These are phyloP conservation scores for Globisporangium lucens DNA, from an alignment of 352 stramenopile genomes.

Conservation along the genomic window DNA sequence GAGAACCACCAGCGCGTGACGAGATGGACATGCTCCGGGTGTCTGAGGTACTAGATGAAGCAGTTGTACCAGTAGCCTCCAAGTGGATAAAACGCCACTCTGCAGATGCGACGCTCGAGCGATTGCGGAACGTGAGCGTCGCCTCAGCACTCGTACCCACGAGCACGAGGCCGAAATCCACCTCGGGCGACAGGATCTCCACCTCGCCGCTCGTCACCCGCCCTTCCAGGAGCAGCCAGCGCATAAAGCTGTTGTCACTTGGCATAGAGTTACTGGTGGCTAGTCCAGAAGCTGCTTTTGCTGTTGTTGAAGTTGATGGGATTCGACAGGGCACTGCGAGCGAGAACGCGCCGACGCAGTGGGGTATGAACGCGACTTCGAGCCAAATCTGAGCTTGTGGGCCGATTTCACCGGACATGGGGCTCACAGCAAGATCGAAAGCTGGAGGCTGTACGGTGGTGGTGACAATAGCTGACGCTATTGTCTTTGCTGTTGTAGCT, in stretches of 20 bases:
- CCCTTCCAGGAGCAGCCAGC: slow-evolving; percentile 56
- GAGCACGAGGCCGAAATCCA: slow-evolving; percentile 77
- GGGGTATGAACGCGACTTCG: slow-evolving; percentile 38
- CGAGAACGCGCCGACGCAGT: slow-evolving; percentile 40
- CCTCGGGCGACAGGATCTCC: slow-evolving; percentile 40
- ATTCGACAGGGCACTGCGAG: slow-evolving; percentile 43
- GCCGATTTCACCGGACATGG: slow-evolving; percentile 24
- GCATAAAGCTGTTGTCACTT: slow-evolving; percentile 27
- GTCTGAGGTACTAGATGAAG: not conserved
- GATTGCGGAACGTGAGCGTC: slow-evolving; percentile 32
- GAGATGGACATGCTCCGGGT: not conserved
- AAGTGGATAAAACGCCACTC: slow-evolving; percentile 52
- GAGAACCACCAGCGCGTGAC: not conserved
- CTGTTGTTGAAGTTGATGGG: not conserved
- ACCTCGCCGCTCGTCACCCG: slow-evolving; percentile 37
- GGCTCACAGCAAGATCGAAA: slow-evolving; percentile 27
- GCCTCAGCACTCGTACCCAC: slow-evolving; percentile 46
- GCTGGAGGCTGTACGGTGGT: slow-evolving; percentile 6
- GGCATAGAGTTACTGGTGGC: not conserved
- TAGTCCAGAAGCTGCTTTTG: not conserved
- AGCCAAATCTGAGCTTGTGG: slow-evolving; percentile 18
- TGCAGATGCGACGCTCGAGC: slow-evolving; percentile 20
- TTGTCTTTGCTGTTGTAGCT: not conserved
- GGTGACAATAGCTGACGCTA: not conserved
- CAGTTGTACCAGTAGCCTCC: slow-evolving; percentile 18